Conservation (phyloP, 306 rosid genomes). For the Gastrolobium bilobum region DNA sequence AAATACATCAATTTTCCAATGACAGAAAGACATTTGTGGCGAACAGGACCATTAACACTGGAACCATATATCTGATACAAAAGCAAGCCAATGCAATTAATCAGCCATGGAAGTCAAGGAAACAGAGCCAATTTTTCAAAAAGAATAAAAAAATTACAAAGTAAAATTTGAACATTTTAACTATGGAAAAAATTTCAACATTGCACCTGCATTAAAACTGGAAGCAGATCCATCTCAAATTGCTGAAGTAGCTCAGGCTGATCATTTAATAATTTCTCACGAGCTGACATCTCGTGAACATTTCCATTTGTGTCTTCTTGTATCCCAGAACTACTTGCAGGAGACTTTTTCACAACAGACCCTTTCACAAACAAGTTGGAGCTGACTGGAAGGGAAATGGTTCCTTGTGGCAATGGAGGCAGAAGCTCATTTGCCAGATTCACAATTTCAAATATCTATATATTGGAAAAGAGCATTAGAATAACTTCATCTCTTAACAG, state of each 20-base stretch:
- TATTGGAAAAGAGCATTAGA: conserved; percentile 18
- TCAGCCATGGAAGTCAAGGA: conserved; percentile 33
- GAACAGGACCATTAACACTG: conserved; percentile 92
- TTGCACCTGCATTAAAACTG: conserved; percentile 72
- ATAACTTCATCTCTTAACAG: background rate
- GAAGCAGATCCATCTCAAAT: conserved; percentile 91
- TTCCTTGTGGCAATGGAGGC: conserved; percentile 93
- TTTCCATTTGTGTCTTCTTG: conserved; percentile 75
- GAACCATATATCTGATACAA: conserved; percentile 82
- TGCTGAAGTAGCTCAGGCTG: conserved; percentile 89
- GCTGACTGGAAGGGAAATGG: conserved; percentile 76
- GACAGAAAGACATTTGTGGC: conserved; percentile 89
- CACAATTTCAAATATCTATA: conserved; percentile 90
- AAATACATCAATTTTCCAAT: conserved; percentile 93
- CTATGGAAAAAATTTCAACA: conserved; percentile 41
- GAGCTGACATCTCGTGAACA: conserved; percentile 74
- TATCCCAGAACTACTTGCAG: conserved; percentile 73
- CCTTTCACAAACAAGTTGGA: conserved; percentile 76
- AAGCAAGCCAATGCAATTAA: conserved; percentile 29
- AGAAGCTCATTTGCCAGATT: conserved; percentile 94
- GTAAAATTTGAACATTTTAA: background rate
- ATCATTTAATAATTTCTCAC: conserved; percentile 82
- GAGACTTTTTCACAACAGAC: conserved; percentile 64
- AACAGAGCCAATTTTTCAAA: conserved; percentile 9
- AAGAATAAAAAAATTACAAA: background rate